Evolutionary conservation across 202 grass and related monocot species (phyloP).

Genomic region (Dendrocalamus latiflorus): DNA sequence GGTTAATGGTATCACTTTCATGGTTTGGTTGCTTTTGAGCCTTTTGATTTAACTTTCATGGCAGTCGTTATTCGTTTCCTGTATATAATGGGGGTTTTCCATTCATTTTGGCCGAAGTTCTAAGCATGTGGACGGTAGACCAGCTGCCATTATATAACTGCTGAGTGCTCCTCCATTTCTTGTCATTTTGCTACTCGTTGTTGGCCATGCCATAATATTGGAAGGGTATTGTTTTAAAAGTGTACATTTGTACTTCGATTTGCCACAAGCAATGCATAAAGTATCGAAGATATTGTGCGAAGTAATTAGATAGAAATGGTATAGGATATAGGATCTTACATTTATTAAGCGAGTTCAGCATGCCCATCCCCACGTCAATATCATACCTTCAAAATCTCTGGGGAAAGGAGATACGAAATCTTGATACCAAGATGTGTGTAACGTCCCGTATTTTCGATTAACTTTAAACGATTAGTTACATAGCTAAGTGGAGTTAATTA

Average conservation of each 20-base stretch:
- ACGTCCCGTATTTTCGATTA: no score
- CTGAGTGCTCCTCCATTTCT: slow-evolving; percentile 21
- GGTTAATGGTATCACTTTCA: neutral
- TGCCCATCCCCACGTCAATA: neutral
- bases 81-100: neutral
- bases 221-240: slow-evolving; percentile 25
- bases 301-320: neutral
- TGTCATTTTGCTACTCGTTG: slow-evolving; percentile 1
- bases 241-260: slow-evolving; percentile 5
- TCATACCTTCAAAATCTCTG: neutral
- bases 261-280: slow-evolving; percentile 8
- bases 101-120: neutral
- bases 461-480: no score
- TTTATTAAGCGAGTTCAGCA: neutral
- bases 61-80: neutral
- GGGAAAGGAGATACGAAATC: neutral
- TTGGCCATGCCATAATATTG: slow-evolving; percentile 19
- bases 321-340: neutral
- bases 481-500: no score
- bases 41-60: neutral
- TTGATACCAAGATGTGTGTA: neutral
- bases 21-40: neutral
- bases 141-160: neutral
- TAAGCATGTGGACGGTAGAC: slow-evolving; percentile 3
- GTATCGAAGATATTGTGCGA: neutral